A percentile compares a stretch with the other conserved stretches of the same genome.
Conservation (phyloP, 2,329 filamentous ascomycete species). For the Ampelomyces quisqualis region DNA sequence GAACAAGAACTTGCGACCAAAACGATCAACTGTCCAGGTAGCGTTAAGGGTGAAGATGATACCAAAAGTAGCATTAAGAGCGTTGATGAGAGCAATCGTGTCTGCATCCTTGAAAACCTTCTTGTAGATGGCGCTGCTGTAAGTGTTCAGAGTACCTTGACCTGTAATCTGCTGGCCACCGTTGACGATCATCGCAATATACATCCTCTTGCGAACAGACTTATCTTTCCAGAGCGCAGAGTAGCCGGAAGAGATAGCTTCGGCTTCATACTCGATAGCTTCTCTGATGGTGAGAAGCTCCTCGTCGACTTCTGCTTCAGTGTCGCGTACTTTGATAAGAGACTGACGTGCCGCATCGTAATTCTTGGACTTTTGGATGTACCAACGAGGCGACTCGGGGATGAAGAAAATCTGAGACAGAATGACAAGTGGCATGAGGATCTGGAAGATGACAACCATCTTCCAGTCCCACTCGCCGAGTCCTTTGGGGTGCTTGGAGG, state of each 20-base stretch:
- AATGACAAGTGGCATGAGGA: slow-evolving; percentile 66
- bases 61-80: slow-evolving; percentile 70
- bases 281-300: slow-evolving; percentile 66
- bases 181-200: slow-evolving; percentile 66
- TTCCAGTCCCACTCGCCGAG: slow-evolving; percentile 74
- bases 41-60: slow-evolving; percentile 74
- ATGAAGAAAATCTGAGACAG: slow-evolving; percentile 61
- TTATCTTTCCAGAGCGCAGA: slow-evolving; percentile 68
- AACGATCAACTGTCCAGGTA: slow-evolving; percentile 71
- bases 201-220: slow-evolving; percentile 66
- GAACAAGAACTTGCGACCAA: slow-evolving; percentile 68
- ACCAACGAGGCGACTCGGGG: slow-evolving; percentile 69
- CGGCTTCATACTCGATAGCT: slow-evolving; percentile 70
- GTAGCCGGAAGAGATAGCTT: slow-evolving; percentile 64
- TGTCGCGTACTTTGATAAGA: slow-evolving; percentile 62
- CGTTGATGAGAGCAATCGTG: slow-evolving; percentile 70
- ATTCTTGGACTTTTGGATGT: slow-evolving; percentile 61
- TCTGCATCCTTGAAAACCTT: slow-evolving; percentile 61
- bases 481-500: slow-evolving; percentile 54
- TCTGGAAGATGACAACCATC: slow-evolving; percentile 71
- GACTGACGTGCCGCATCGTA: slow-evolving; percentile 61
- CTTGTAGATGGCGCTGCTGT: slow-evolving; percentile 73
- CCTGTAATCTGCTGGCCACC: slow-evolving; percentile 71
- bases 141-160: slow-evolving; percentile 71
- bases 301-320: slow-evolving; percentile 65